Conservation (phyloP, 164 flowering plant genomes). For the Chimonanthus salicifolius region DNA sequence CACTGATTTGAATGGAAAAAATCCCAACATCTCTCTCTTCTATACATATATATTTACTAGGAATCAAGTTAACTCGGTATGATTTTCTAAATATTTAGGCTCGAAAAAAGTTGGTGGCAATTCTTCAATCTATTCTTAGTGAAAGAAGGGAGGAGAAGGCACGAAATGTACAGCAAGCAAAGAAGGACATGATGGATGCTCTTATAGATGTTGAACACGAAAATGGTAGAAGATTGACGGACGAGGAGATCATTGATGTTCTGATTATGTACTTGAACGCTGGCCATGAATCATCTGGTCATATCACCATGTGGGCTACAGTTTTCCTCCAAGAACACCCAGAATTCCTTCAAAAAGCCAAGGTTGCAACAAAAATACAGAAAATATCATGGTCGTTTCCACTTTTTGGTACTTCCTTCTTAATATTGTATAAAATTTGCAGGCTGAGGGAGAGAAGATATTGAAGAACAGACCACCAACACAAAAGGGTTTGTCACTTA, state of each 20-base stretch:
- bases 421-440: neutral
- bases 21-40: too few species aligned
- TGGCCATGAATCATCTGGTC: slow-evolving; percentile 97
- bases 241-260: slow-evolving; percentile 82
- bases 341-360: slow-evolving; percentile 58
- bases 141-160: slow-evolving; percentile 37
- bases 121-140: slow-evolving; percentile 45
- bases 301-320: slow-evolving; percentile 80
- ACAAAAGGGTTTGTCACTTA: slow-evolving; percentile 58
- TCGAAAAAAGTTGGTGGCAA: slow-evolving; percentile 65
- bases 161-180: slow-evolving; percentile 2
- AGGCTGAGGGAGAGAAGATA: slow-evolving; percentile 79
- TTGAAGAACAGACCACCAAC: slow-evolving; percentile 46
- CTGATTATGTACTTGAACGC: slow-evolving; percentile 90
- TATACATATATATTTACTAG: too few species aligned
- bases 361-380: slow-evolving; percentile 35
- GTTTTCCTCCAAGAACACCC: slow-evolving; percentile 63
- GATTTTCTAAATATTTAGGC: slow-evolving; percentile 36
- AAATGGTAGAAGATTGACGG: slow-evolving; percentile 53
- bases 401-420: neutral
- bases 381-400: neutral
- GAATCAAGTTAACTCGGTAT: too few species aligned
- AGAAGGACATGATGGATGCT: slow-evolving; percentile 83
- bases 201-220: slow-evolving; percentile 65
- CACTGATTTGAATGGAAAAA: too few species aligned